A percentile compares a stretch with the other conserved stretches of the same genome.
These are phyloP conservation scores for Echinochloa phyllopogon DNA, from an alignment of 176 grass and related monocot species.

Conservation along the genomic window DNA sequence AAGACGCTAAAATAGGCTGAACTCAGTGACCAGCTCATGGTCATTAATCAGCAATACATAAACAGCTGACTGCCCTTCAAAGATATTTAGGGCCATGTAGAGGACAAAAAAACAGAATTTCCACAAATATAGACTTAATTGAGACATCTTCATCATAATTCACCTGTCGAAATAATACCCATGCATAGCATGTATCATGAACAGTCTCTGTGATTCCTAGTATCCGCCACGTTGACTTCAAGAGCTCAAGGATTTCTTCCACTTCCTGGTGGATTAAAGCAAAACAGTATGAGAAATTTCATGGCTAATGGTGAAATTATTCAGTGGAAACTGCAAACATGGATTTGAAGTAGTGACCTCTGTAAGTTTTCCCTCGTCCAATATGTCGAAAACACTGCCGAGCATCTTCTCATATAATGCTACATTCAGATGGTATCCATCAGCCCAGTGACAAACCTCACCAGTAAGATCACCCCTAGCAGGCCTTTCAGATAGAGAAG, in stretches of 20 bases:
- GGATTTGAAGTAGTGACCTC: slow-evolving; percentile 59
- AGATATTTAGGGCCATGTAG: slow-evolving; percentile 14
- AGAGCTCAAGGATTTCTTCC: slow-evolving; percentile 97
- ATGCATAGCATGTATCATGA: slow-evolving; percentile 97
- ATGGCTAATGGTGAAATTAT: slow-evolving; percentile 5
- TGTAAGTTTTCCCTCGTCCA: slow-evolving; percentile 97
- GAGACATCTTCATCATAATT: slow-evolving; percentile 18
- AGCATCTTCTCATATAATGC: slow-evolving; percentile 94
- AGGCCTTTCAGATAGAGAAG: slow-evolving; percentile 86
- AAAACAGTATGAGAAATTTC: slow-evolving; percentile 45
- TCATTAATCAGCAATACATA: slow-evolving; percentile 3
- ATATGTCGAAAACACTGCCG: slow-evolving; percentile 87
- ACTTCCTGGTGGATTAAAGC: slow-evolving; percentile 70
- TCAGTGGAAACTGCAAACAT: slow-evolving; percentile 16
- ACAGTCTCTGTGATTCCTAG: slow-evolving; percentile 92
- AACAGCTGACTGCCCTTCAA: slow-evolving; percentile 9
- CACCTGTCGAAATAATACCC: slow-evolving; percentile 99
- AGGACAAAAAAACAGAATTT: slow-evolving; percentile 7
- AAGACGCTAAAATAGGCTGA: slow-evolving; percentile 34
- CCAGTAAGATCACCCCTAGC: slow-evolving; percentile 89
- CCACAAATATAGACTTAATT: slow-evolving; percentile 26
- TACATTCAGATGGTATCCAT: slow-evolving; percentile 95
- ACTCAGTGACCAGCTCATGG: not conserved
- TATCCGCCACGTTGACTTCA: slow-evolving; percentile 94
- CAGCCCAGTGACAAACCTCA: slow-evolving; percentile 97